Percentiles rank a stretch among this genome's conserved stretches.
Conservation (phyloP, 345 rosid species). For the Abelmoschus esculentus region DNA sequence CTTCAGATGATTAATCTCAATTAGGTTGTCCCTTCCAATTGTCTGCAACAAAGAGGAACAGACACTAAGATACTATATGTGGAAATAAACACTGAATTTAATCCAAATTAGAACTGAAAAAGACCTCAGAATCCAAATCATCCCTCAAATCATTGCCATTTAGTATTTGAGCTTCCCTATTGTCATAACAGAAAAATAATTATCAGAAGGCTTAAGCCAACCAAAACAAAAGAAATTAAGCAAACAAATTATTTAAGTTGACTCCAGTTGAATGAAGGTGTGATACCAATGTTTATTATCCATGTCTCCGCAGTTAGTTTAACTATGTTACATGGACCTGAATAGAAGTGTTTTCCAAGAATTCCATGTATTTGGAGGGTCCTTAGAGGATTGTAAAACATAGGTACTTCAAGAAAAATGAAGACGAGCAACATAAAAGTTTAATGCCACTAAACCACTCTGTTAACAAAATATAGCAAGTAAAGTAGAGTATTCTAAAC, state of each 20-base stretch:
- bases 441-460: background rate
- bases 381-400: background rate
- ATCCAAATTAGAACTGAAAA: background rate
- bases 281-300: background rate
- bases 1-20: conserved; percentile 58
- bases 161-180: conserved; percentile 18
- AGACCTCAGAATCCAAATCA: conserved; percentile 47
- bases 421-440: background rate
- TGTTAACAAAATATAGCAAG: conserved; percentile 1
- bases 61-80: conserved; percentile 14
- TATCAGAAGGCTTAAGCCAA: background rate
- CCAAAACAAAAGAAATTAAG: background rate
- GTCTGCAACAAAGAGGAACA: conserved; percentile 36
- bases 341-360: background rate
- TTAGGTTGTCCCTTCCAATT: conserved; percentile 33
- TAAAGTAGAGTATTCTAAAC: conserved; percentile 1
- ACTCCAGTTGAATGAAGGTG: background rate
- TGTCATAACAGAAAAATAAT: conserved; percentile 31
- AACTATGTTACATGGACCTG: background rate
- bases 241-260: background rate
- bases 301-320: background rate
- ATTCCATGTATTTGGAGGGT: background rate
- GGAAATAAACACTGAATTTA: conserved; percentile 9
- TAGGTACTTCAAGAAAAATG: background rate
- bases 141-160: conserved; percentile 25